Base-by-base conservation (phyloP, 2,329 filamentous ascomycete genomes). In the Penicillium hesseltinei region DNA sequence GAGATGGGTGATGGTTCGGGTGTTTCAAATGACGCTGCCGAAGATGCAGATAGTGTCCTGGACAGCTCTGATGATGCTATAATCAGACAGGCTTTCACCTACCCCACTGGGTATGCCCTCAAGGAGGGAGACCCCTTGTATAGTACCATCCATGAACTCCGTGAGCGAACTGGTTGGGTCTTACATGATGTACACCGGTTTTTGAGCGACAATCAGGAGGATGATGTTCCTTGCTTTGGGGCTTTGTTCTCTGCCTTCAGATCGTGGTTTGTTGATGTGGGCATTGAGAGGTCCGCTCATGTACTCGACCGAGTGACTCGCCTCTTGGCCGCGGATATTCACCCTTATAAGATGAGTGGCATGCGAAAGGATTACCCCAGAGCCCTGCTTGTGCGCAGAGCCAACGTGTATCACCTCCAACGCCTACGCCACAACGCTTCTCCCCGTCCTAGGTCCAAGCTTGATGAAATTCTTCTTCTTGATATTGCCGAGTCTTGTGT, bases 261-360 rank as follows among this genome's bases (percentile, higher is more conserved):
- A 43, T 94, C 91, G 9, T 99, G 92, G 92, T 97, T 99, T 68
- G 92, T 96, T 1, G 94, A 99, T 69, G 92, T 99, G 40, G 94
- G 95, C 19, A 95, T 97, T 59, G 94, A 99, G 76, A 84, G 93
- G 58, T 97, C 93, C 19, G 93, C 94, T 0, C 94, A 97, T 72
- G 90, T 95, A 2, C 80, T 97, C 10, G 94, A 99, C 72, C 84
- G 94, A 21, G 88, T 97, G 15, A 85, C 89, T 5, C 85, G 92
- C 52, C 83, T 99, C 1, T 89, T 97, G 71, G 87, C 88, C 66
- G 88, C 91, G 6, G 94, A 99, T 68, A 89, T 92, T 59, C 86
- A 91, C 25, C 90, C 93, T 0, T 99, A 97, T 80, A 97, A 96
- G 75, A 90, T 97, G 70, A 96, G 89, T 63, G 94, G 94, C 5